Evolutionary conservation across 805 yeast species (phyloP).

Genomic region (Suhomyces prunicola): DNA sequence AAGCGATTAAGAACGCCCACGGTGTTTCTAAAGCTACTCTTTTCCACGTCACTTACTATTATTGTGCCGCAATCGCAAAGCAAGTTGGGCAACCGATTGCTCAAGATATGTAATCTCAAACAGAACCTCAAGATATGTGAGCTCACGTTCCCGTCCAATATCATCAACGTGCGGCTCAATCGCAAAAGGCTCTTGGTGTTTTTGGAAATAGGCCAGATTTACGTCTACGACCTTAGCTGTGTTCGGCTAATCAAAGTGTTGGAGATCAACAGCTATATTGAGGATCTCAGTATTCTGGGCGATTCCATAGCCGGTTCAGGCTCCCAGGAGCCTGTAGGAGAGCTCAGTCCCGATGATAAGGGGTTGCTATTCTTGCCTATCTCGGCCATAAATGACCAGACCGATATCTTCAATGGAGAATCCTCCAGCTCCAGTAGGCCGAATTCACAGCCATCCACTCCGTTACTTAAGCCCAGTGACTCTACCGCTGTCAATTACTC

Average conservation of each 20-base stretch:
- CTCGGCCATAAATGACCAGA: slow-evolving; percentile 24
- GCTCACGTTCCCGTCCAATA: slow-evolving; percentile 75
- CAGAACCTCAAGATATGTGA: slow-evolving; percentile 68
- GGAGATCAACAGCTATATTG: slow-evolving; percentile 19
- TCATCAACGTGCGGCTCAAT: slow-evolving; percentile 72
- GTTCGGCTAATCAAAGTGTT: slow-evolving; percentile 64
- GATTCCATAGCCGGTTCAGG: not conserved
- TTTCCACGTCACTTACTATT: slow-evolving; percentile 40
- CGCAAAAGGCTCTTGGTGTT: slow-evolving; percentile 78
- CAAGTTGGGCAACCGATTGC: slow-evolving; percentile 24
- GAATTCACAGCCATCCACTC: slow-evolving; percentile 11
- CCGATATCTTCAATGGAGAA: slow-evolving; percentile 28
- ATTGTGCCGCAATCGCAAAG: slow-evolving; percentile 31
- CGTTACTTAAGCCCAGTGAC: slow-evolving; percentile 17
- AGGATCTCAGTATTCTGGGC: not conserved
- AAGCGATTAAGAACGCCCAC: slow-evolving; percentile 18
- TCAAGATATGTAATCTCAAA: slow-evolving; percentile 40
- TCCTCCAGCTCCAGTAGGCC: slow-evolving; percentile 1
- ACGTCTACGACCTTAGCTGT: slow-evolving; percentile 85
- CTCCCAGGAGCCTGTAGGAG: slow-evolving; percentile 26
- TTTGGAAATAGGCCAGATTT: slow-evolving; percentile 70
- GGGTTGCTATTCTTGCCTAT: slow-evolving; percentile 37
- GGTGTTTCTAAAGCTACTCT: slow-evolving; percentile 34
- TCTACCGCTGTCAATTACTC: slow-evolving; percentile 11
- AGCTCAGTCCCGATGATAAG: slow-evolving; percentile 33